phyloP scores from a whole-genome alignment of 2,329 filamentous ascomycete genomes.

The Epichloe gansuensis region DNA sequence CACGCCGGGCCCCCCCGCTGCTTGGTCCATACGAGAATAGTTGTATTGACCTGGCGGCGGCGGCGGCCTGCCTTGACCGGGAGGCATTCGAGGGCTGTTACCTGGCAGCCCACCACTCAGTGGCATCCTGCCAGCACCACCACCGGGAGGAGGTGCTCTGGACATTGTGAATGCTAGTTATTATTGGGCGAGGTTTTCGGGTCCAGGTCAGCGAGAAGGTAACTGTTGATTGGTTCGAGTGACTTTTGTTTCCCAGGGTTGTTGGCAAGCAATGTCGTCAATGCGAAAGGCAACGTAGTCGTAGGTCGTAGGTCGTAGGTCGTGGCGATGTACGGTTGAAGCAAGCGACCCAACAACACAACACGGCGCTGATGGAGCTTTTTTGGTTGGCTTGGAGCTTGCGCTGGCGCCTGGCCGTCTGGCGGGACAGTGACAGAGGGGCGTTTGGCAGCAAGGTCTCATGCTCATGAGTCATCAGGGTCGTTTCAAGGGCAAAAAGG shows the following conservation, averaged over 20 bases:
- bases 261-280: not conserved
- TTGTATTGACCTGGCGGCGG: constrained; percentile 8
- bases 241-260: not conserved
- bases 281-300: not conserved
- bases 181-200: not conserved
- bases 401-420: not conserved
- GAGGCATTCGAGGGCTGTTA: constrained; percentile 15
- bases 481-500: not conserved
- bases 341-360: not conserved
- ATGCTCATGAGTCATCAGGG: not conserved
- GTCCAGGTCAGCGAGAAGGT: not conserved
- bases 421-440: too few species aligned
- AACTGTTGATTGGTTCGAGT: not conserved
- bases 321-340: constrained; percentile 1
- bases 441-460: not conserved
- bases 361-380: not conserved
- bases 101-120: constrained; percentile 17
- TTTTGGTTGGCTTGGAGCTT: not conserved
- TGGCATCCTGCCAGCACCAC: constrained; percentile 13
- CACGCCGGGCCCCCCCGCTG: constrained; percentile 12
- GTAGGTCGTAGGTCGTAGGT: not conserved
- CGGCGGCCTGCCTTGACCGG: constrained; percentile 10
- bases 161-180: constrained; percentile 16
- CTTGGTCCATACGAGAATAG: constrained; percentile 14
- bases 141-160: constrained; percentile 14